Base-by-base conservation (phyloP, 2,329 filamentous ascomycete species). In the Arthrobotrys sphaeroides region DNA sequence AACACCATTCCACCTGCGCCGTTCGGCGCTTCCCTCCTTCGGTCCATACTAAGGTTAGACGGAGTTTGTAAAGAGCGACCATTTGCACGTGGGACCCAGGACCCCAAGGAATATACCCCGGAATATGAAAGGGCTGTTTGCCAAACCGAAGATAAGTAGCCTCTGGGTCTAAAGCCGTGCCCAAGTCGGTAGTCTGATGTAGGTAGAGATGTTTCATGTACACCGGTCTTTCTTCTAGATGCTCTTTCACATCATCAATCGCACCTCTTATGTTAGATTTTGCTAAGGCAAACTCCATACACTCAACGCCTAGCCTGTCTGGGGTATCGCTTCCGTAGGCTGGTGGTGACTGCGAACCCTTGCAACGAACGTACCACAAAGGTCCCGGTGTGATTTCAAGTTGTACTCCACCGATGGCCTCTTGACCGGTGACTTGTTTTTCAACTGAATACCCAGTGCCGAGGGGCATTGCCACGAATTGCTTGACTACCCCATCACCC, bases 401-500 rank as follows among this genome's bases (percentile, higher is more conserved):
- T 66, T 85, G 84, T 1, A 86, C 68, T 2, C 84, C 84, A 12
- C 83, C 82, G 4, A 82, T 73, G 1, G 75, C 74, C 18, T 86
- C 84, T 45, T 81, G 64, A 2, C 84, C 84, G 0, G 83, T 85
- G 5, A 85, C 75, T 76, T 86, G 85, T 1, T 81, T 81, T 77
- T 87, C 85, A 6, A 86, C 81, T 0, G 83, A 82, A 62, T 85
- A 84, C 0, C 84, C 84, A 13, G 79, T 80, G 0, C 83, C 83
- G 22, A 82, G 76, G 0, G 84, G 83, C 82, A 84, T 84, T 1
- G 85, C 84, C 2, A 86, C 83, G 70, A 87, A 86, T 72, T 87
- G 85, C 7, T 83, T 81, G 3, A 86, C 83, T 0, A 78, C 78
- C 5, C 83, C 83, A 2, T 82, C 74, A 0, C 53, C 55, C 1